Conservation (phyloP, 164 flowering plant species). For the Santalum album region DNA sequence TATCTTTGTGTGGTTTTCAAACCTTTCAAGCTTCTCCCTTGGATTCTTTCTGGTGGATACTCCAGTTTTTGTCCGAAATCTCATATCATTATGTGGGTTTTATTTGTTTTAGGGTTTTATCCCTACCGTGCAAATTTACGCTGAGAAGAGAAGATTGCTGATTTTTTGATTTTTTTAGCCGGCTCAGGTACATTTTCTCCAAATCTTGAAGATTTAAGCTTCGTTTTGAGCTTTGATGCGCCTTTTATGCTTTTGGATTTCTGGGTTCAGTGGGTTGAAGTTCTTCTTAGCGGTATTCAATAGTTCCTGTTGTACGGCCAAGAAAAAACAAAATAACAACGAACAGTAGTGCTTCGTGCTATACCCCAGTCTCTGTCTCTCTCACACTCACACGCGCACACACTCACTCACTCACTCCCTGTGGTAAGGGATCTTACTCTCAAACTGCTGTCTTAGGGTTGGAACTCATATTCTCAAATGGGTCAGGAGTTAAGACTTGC, state of each 20-base stretch:
- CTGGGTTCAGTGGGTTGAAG: neutral
- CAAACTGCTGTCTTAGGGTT: no score
- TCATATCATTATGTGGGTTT: neutral
- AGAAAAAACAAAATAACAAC: no score
- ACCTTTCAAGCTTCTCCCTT: conserved; percentile 3
- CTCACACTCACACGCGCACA: no score
- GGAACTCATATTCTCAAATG: no score
- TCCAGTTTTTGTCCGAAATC: neutral
- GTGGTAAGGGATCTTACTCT: no score
- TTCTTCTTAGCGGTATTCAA: no score
- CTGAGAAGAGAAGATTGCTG: neutral
- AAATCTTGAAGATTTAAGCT: conserved; percentile 5
- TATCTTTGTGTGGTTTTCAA: neutral
- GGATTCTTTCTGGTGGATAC: neutral
- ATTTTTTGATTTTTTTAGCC: conserved; percentile 6
- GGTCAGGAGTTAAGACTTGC: no score
- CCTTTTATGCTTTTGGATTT: neutral
- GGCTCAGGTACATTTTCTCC: conserved; percentile 12
- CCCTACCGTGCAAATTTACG: neutral
- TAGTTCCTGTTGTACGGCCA: no score
- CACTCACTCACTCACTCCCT: no score
- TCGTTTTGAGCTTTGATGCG: neutral
- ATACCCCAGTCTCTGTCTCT: no score
- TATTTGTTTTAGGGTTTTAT: neutral
- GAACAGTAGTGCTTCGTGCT: no score